A percentile compares a stretch with the other conserved stretches of the same genome.
phyloP scores from a whole-genome alignment of 345 rosid genomes.

The Rhizophora apiculata region DNA sequence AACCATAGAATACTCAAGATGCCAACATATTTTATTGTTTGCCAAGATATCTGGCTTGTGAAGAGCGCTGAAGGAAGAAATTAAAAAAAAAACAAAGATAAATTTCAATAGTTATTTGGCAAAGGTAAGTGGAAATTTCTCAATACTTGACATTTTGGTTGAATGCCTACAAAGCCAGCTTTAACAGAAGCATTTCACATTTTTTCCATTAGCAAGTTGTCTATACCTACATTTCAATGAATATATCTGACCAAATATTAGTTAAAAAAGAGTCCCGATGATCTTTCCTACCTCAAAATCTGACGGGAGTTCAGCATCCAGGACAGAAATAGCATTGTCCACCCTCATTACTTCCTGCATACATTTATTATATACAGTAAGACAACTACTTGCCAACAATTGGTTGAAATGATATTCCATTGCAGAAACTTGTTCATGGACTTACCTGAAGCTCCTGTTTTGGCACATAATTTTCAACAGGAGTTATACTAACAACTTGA shows the following conservation, averaged over 20 bases:
- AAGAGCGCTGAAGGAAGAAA: not conserved
- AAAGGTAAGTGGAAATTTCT: not conserved
- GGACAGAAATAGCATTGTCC: constrained; percentile 37
- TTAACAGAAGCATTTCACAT: not conserved
- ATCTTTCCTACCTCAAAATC: constrained; percentile 48
- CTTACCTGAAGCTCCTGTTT: constrained; percentile 46
- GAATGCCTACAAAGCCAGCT: constrained; percentile 1
- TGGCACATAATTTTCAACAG: constrained; percentile 63
- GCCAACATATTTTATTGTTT: not conserved
- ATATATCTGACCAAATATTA: not conserved
- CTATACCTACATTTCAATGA: not conserved
- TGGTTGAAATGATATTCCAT: constrained; percentile 10
- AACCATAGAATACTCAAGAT: not conserved
- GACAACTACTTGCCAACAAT: constrained; percentile 5
- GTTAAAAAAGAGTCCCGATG: not conserved
- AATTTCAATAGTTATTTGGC: not conserved
- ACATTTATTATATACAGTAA: constrained; percentile 14
- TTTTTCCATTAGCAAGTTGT: not conserved
- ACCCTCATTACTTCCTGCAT: constrained; percentile 57
- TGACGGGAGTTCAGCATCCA: constrained; percentile 31
- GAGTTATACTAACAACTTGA: constrained; percentile 64
- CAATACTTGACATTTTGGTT: not conserved
- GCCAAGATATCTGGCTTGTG: not conserved
- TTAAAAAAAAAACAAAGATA: not conserved
- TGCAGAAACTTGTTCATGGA: constrained; percentile 8